Base-by-base conservation (phyloP, 306 rosid species). In the Vigna radiata region DNA sequence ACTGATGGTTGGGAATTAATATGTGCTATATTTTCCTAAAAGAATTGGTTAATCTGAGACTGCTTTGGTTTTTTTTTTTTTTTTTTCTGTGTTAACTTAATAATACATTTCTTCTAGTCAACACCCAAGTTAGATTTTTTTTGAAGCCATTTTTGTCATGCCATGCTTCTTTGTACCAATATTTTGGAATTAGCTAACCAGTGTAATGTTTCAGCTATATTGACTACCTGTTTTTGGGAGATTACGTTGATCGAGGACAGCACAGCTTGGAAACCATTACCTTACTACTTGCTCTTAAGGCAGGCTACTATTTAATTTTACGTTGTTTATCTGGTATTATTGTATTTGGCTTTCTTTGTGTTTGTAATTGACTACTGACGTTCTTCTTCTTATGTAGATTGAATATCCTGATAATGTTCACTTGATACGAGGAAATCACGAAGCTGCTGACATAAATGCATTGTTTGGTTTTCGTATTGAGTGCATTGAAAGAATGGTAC, bases 361-460 rank as follows among this genome's bases (percentile, higher is more conserved):
- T 39, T 49, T 21, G 69, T 80, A 73, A 77, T 75, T 80, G 72
- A 81, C 75, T 68, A 8, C 50, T 75, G 56, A 23, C 49, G 50
- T 77, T 68, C 63, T 73, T 81, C 71, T 86, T 82, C 73, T 81
- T 80, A 72, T 87, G 85, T 91, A 96, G 99, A 96, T 96, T 14
- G 98, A 96, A 83, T 82, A 96, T 90, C 99, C 99, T 8, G 98
- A 96, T 36, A 91, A 86, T 79, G 89, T 96, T 87, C 99, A 96
- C 89, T 86, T 96, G 82, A 96, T 96, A 86, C 97, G 99, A 46
- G 99, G 99, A 84, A 96, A 96, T 84, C 99, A 95, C 72, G 99
- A 95, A 91, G 99, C 99, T 50, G 99, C 99, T 43, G 99, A 95
- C 87, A 95, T 96, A 83, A 96, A 96, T 87, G 99, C 99, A 52